Conservation (phyloP, 495 filamentous ascomycete genomes). For the Amorphotheca resinae region DNA sequence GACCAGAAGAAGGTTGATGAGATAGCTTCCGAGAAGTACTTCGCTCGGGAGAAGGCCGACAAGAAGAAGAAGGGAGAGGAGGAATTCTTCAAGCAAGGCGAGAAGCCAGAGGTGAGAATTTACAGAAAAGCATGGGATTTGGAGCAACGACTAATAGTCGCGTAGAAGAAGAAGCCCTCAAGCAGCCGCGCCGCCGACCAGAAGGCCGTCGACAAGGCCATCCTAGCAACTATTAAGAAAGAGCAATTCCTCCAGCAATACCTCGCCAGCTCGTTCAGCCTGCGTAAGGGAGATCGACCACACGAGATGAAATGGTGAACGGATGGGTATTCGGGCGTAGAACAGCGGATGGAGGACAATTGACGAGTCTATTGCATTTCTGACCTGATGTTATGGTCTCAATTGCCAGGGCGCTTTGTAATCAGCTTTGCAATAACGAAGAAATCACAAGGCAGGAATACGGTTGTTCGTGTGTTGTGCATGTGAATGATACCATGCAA, state of each 20-base stretch:
- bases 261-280: conserved; percentile 84
- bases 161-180: conserved; percentile 89
- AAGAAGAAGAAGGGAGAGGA: conserved; percentile 84
- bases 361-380: conserved; percentile 17
- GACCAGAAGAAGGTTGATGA: conserved; percentile 76
- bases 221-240: conserved; percentile 90
- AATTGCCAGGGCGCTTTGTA: conserved; percentile 24
- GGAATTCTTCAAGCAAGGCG: conserved; percentile 97
- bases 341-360: conserved; percentile 13
- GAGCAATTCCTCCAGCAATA: conserved; percentile 79
- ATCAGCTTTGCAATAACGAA: conserved; percentile 24
- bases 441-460: conserved; percentile 17
- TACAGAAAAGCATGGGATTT: not conserved
- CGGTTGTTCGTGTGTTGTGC: not conserved
- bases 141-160: not conserved
- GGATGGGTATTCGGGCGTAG: conserved; percentile 14
- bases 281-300: conserved; percentile 95
- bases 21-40: conserved; percentile 75
- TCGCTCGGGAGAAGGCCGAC: conserved; percentile 82
- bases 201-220: conserved; percentile 90
- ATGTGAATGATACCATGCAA: not conserved
- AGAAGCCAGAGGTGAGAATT: conserved; percentile 80
- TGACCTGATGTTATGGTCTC: conserved; percentile 19
- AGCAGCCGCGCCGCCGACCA: conserved; percentile 88
- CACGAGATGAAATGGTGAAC: conserved; percentile 91